Percentiles rank a stretch among this genome's conserved stretches.
Conservation (phyloP, 1,284 basidiomycete genomes). For the Marasmius sp. region DNA sequence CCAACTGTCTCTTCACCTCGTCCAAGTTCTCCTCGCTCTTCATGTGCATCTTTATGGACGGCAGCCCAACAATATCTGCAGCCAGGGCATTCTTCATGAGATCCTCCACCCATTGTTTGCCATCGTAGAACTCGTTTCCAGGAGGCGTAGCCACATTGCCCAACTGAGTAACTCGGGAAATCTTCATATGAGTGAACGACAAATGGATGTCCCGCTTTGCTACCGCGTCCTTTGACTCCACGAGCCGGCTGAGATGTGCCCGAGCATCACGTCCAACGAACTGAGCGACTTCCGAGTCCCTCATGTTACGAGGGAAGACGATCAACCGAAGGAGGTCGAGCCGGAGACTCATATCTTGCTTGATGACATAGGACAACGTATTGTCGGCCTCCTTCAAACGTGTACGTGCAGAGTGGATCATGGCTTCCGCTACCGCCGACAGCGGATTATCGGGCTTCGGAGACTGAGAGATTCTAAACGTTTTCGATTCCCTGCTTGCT, state of each 20-base stretch:
- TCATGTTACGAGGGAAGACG: constrained; percentile 76
- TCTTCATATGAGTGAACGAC: constrained; percentile 71
- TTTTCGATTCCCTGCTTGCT: constrained; percentile 69
- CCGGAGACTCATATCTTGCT: constrained; percentile 70
- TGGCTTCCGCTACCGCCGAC: constrained; percentile 80
- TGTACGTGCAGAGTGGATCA: constrained; percentile 72
- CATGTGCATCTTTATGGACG: constrained; percentile 80
- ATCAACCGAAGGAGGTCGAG: constrained; percentile 62
- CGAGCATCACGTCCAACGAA: constrained; percentile 66
- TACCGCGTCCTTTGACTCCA: constrained; percentile 48
- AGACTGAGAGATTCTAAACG: constrained; percentile 64
- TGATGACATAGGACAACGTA: constrained; percentile 58
- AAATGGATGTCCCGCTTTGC: constrained; percentile 63
- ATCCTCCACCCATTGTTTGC: constrained; percentile 52
- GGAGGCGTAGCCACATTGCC: constrained; percentile 41
- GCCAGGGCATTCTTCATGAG: constrained; percentile 60
- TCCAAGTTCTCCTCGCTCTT: constrained; percentile 56
- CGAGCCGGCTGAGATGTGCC: constrained; percentile 63
- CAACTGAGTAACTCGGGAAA: constrained; percentile 66
- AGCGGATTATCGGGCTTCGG: constrained; percentile 76
- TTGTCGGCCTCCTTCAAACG: constrained; percentile 65
- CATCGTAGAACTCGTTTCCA: constrained; percentile 38
- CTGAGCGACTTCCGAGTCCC: constrained; percentile 70
- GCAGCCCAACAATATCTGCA: constrained; percentile 74
- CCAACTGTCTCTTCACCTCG: constrained; percentile 41